These are phyloP conservation scores for Penicillium occitanis DNA, from an alignment of 2,329 filamentous ascomycete genomes.

Conservation along the genomic window DNA sequence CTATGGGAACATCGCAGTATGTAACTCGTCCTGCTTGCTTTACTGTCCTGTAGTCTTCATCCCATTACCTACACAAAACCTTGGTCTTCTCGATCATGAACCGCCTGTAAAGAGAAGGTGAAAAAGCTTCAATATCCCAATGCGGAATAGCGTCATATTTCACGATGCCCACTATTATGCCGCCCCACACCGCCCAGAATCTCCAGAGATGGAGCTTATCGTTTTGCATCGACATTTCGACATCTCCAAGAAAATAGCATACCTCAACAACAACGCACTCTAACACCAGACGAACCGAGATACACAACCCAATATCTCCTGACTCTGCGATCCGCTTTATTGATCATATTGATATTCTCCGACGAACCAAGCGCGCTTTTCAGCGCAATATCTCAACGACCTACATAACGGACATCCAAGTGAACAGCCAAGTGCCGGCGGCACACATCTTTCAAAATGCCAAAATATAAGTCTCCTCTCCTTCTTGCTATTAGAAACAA, in stretches of 20 bases:
- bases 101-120: neutral
- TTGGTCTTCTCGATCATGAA: neutral
- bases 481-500: neutral
- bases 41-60: neutral
- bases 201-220: conserved; percentile 8
- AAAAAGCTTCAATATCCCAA: neutral
- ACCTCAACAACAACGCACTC: neutral
- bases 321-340: neutral
- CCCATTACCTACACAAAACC: neutral
- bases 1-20: neutral
- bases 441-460: conserved; percentile 61
- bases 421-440: neutral
- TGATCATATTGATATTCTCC: neutral
- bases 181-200: conserved; percentile 9
- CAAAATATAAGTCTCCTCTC: conserved; percentile 69
- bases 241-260: neutral
- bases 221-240: neutral
- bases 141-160: neutral
- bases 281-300: neutral
- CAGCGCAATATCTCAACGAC: neutral
- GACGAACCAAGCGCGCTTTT: neutral
- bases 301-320: neutral
- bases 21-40: neutral
- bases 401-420: neutral
- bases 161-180: conserved; percentile 7